phyloP scores from a whole-genome alignment of 1,139 yeast species.

The Nakaseomyces bracarensis region DNA sequence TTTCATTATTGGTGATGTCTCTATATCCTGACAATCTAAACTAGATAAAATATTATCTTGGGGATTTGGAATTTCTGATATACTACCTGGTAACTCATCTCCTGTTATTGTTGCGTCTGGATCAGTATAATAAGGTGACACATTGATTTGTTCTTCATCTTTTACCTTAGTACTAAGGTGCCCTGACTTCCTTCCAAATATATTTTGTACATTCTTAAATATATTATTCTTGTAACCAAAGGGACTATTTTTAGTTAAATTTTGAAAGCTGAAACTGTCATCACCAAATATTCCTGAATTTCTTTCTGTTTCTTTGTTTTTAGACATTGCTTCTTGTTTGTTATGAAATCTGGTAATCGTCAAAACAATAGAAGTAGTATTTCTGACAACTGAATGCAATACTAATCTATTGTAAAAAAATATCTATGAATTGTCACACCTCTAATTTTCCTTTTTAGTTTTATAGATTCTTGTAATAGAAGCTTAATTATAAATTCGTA shows the following conservation, averaged over 20 bases:
- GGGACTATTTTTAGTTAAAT: constrained; percentile 5
- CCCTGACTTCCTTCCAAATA: background rate
- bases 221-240: constrained; percentile 7
- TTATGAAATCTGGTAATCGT: too few species aligned
- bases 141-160: background rate
- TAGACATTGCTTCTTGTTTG: background rate
- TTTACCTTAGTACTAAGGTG: background rate
- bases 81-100: background rate
- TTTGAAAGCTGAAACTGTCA: constrained; percentile 4
- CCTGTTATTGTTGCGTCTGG: background rate
- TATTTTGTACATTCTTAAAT: constrained; percentile 7
- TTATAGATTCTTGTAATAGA: too few species aligned
- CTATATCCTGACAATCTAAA: background rate
- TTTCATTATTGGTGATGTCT: background rate
- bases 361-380: too few species aligned
- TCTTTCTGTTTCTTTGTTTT: background rate
- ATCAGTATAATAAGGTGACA: background rate
- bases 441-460: too few species aligned
- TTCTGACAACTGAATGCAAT: too few species aligned
- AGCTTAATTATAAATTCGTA: too few species aligned
- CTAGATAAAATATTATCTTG: background rate
- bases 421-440: too few species aligned
- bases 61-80: background rate
- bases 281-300: background rate
- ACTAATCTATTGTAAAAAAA: too few species aligned